Percentiles rank a stretch among this genome's conserved stretches.
Conservation (phyloP, 1,139 yeast genomes). For the Lodderomyces orthopsilosis region DNA sequence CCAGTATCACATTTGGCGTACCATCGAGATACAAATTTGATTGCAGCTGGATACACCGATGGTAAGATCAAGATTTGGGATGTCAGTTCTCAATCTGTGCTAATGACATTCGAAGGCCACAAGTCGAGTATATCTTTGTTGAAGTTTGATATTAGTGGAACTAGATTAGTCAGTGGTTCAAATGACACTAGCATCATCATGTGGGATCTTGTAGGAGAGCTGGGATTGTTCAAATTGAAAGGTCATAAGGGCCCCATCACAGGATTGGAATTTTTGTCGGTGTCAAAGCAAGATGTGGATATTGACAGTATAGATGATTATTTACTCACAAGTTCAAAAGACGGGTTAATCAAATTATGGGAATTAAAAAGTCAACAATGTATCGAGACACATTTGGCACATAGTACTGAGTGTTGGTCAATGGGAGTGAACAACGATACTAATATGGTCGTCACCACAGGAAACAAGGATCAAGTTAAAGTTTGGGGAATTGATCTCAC, state of each 20-base stretch:
- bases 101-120: constrained; percentile 86
- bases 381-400: constrained; percentile 92
- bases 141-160: constrained; percentile 75
- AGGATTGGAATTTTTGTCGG: constrained; percentile 53
- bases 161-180: constrained; percentile 83
- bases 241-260: constrained; percentile 92
- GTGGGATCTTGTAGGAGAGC: constrained; percentile 95
- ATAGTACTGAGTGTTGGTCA: constrained; percentile 91
- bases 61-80: constrained; percentile 96
- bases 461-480: constrained; percentile 78
- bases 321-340: constrained; percentile 77
- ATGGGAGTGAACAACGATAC: constrained; percentile 46
- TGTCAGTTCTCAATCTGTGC: constrained; percentile 68
- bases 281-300: constrained; percentile 26
- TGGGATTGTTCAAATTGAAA: constrained; percentile 79
- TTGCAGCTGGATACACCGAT: constrained; percentile 88
- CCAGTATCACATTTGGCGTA: constrained; percentile 61
- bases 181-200: constrained; percentile 78
- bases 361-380: constrained; percentile 87
- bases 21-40: constrained; percentile 60
- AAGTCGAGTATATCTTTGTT: constrained; percentile 68
- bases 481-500: constrained; percentile 69
- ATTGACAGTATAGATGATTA: constrained; percentile 63
- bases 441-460: constrained; percentile 61
- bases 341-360: constrained; percentile 91